Evolutionary conservation across 192 early-diverging fungal species (phyloP).

Genomic region (Powellomyces hirtus): DNA sequence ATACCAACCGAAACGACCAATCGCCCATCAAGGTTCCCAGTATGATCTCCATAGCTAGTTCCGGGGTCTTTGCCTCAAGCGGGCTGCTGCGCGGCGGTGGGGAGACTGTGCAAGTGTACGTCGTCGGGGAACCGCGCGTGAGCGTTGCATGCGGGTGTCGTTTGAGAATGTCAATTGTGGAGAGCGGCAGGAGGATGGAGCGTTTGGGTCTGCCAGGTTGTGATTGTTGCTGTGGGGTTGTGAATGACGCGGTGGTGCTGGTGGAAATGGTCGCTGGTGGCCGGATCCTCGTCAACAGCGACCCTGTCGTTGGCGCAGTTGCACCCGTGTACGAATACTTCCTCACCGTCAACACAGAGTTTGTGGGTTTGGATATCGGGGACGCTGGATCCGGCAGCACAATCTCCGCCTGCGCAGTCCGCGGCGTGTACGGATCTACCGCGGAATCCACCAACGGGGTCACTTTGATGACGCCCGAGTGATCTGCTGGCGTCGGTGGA

Average conservation of each 20-base stretch:
- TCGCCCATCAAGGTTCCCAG: not conserved
- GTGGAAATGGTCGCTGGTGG: not conserved
- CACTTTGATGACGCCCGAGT: too few relatives aligned
- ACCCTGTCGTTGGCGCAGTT: not conserved
- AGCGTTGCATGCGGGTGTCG: not conserved
- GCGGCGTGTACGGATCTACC: not conserved
- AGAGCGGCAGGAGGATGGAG: not conserved
- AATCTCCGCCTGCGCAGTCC: not conserved
- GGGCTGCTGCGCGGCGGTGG: not conserved
- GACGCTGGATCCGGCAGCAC: not conserved
- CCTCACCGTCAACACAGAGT: not conserved
- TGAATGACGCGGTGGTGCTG: not conserved
- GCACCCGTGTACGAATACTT: not conserved
- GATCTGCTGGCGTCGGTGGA: too few relatives aligned
- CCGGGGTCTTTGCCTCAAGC: constrained; percentile 3
- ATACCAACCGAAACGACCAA: not conserved
- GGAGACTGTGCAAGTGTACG: constrained; percentile 1
- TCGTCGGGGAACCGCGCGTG: not conserved
- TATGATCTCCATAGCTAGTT: constrained; percentile 13
- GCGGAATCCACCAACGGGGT: not conserved
- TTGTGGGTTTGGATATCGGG: not conserved
- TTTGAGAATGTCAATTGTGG: not conserved
- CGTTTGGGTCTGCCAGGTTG: too few relatives aligned
- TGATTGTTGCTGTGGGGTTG: not conserved
- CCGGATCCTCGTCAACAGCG: not conserved